Conservation (phyloP, 1,284 basidiomycete genomes). For the Cutaneotrichosporon curvatum region DNA sequence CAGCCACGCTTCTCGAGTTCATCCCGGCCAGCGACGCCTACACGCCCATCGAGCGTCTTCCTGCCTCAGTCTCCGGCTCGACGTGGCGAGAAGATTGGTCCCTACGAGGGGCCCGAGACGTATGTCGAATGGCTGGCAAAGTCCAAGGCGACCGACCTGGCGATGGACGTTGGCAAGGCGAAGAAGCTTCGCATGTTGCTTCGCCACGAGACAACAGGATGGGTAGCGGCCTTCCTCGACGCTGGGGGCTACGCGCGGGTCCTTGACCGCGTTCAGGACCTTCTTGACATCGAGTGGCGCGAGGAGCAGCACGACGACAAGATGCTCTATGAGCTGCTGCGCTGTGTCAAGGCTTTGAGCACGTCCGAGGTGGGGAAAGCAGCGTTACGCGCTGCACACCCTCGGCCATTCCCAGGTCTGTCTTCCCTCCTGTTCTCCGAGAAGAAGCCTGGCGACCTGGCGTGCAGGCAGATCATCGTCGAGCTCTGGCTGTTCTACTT, state of each 20-base stretch:
- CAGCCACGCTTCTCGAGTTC: background rate
- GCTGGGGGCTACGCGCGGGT: conserved; percentile 79
- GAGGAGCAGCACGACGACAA: conserved; percentile 98
- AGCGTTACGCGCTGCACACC: conserved; percentile 73
- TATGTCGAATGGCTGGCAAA: conserved; percentile 32
- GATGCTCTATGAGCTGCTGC: conserved; percentile 80
- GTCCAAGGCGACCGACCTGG: conserved; percentile 35
- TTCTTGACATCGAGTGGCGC: conserved; percentile 92
- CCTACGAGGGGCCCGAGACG: conserved; percentile 29
- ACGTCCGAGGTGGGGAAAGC: conserved; percentile 61
- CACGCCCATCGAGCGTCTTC: conserved; percentile 3
- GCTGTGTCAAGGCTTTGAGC: conserved; percentile 86
- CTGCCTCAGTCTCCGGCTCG: conserved; percentile 2
- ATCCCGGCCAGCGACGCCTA: conserved; percentile 5
- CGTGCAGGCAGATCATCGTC: conserved; percentile 79
- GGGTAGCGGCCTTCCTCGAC: conserved; percentile 85
- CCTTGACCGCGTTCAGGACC: conserved; percentile 77
- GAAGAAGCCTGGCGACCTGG: conserved; percentile 91
- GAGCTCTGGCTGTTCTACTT: conserved; percentile 77
- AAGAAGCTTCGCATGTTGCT: conserved; percentile 56
- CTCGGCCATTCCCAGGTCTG: conserved; percentile 77
- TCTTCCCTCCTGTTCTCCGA: conserved; percentile 83
- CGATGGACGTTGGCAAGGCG: conserved; percentile 41
- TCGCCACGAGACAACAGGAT: conserved; percentile 75
- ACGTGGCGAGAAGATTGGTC: conserved; percentile 4